These are phyloP conservation scores for Tolypocladium album DNA, from an alignment of 2,329 filamentous ascomycete species.

Conservation along the genomic window DNA sequence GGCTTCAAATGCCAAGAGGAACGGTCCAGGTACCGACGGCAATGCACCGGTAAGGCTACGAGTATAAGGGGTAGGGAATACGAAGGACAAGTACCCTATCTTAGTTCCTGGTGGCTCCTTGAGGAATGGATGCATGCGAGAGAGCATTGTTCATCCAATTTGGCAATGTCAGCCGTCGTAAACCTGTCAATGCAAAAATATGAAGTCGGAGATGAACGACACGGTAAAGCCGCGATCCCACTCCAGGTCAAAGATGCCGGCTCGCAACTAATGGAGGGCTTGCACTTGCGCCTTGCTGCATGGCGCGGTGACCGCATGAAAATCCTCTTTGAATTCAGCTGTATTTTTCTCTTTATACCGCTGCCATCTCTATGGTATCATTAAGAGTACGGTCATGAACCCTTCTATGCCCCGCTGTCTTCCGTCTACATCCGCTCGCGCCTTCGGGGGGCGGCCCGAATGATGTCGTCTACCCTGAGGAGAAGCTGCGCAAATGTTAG, in stretches of 20 bases:
- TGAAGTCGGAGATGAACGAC: neutral
- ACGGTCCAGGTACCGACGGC: neutral
- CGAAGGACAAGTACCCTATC: neutral
- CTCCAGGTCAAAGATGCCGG: neutral
- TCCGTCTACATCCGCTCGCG: constrained; percentile 26
- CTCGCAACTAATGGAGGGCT: neutral
- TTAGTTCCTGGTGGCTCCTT: neutral
- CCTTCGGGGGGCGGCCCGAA: constrained; percentile 73
- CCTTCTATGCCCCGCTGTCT: constrained; percentile 2
- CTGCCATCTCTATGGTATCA: constrained; percentile 1
- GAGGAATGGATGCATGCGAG: neutral
- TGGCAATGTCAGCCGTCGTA: neutral
- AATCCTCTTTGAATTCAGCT: neutral
- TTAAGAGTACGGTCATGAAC: neutral
- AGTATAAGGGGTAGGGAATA: neutral
- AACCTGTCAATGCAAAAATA: neutral
- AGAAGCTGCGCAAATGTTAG: constrained; percentile 50
- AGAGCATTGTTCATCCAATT: neutral
- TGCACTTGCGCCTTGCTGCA: neutral
- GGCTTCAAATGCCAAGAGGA: neutral
- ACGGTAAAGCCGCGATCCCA: neutral
- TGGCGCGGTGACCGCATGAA: neutral
- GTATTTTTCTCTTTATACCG: neutral
- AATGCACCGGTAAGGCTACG: neutral
- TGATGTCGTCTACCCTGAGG: constrained; percentile 94